Percentiles rank a stretch among this genome's conserved stretches.
phyloP scores from a whole-genome alignment of 2,329 filamentous ascomycete genomes.

The Aspergillus versicolor region DNA sequence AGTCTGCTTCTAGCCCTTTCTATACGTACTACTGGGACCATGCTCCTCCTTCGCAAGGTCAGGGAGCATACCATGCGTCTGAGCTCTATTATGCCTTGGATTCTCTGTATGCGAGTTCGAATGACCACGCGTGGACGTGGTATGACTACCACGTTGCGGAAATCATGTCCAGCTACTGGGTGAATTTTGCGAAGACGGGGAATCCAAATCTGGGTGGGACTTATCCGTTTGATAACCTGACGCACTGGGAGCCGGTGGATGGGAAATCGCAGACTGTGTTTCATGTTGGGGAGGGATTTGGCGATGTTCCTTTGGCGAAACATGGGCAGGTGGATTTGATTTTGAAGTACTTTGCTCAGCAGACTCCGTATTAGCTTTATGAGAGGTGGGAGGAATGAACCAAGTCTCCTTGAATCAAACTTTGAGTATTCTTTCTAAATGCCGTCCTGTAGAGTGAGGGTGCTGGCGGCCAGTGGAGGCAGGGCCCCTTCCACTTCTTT shows the following conservation, averaged over 20 bases:
- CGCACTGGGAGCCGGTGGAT: conserved; percentile 16
- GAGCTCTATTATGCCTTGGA: conserved; percentile 43
- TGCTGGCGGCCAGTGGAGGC: too few species aligned
- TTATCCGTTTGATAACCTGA: conserved; percentile 12
- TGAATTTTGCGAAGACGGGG: conserved; percentile 34
- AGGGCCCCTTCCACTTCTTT: too few species aligned
- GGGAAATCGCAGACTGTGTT: background rate
- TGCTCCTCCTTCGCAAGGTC: conserved; percentile 34
- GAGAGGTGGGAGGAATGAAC: too few species aligned
- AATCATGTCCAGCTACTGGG: conserved; percentile 35
- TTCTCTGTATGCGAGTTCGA: conserved; percentile 33
- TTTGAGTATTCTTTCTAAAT: too few species aligned
- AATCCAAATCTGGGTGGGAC: conserved; percentile 25
- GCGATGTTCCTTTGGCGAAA: background rate
- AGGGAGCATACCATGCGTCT: conserved; percentile 38
- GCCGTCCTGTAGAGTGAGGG: too few species aligned
- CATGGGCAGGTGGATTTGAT: background rate
- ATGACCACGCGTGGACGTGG: conserved; percentile 11
- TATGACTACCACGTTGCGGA: conserved; percentile 17
- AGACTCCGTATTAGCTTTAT: background rate
- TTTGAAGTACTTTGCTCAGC: background rate
- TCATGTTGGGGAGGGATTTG: background rate
- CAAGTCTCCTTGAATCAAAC: too few species aligned
- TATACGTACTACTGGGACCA: conserved; percentile 41
- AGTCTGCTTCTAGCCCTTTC: conserved; percentile 24